Evolutionary conservation across 2,329 filamentous ascomycete species (phyloP).

Genomic region (Diaporthe vaccinii): DNA sequence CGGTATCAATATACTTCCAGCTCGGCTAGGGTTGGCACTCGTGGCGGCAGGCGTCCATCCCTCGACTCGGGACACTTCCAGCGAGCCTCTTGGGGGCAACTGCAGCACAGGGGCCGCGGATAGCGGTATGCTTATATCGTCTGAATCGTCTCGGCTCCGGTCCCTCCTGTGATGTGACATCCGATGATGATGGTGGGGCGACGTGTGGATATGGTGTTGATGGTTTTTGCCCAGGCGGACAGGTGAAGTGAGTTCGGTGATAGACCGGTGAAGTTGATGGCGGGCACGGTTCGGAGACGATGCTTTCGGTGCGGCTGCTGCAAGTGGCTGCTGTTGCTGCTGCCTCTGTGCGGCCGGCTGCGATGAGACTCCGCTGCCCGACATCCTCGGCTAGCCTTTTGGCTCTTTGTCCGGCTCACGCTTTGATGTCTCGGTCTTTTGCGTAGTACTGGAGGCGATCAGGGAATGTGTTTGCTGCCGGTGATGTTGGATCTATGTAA

Average conservation of each 20-base stretch:
- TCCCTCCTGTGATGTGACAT: conserved; percentile 53
- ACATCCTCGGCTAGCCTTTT: conserved; percentile 32
- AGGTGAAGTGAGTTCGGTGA: conserved; percentile 66
- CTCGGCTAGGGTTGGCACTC: conserved; percentile 59
- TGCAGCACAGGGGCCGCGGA: conserved; percentile 45
- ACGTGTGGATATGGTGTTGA: conserved; percentile 52
- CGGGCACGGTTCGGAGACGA: conserved; percentile 55
- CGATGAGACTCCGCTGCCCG: conserved; percentile 33
- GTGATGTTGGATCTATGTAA: conserved; percentile 6
- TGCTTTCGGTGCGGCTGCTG: conserved; percentile 41
- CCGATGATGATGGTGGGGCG: conserved; percentile 46
- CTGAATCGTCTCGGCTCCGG: conserved; percentile 50
- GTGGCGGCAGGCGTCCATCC: conserved; percentile 57
- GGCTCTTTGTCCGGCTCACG: conserved; percentile 10
- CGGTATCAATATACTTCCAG: conserved; percentile 55
- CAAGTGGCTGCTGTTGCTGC: conserved; percentile 9
- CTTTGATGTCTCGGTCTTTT: neutral
- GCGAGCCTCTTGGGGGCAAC: conserved; percentile 52
- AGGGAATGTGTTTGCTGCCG: conserved; percentile 14
- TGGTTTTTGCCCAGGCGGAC: conserved; percentile 56
- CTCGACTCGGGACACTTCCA: conserved; percentile 62
- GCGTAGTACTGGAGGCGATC: neutral
- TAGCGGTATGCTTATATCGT: conserved; percentile 47
- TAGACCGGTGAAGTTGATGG: conserved; percentile 69
- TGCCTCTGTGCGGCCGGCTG: conserved; percentile 24